A percentile compares a stretch with the other conserved stretches of the same genome.
phyloP scores from a whole-genome alignment of 345 rosid species.

The Brassica incana region DNA sequence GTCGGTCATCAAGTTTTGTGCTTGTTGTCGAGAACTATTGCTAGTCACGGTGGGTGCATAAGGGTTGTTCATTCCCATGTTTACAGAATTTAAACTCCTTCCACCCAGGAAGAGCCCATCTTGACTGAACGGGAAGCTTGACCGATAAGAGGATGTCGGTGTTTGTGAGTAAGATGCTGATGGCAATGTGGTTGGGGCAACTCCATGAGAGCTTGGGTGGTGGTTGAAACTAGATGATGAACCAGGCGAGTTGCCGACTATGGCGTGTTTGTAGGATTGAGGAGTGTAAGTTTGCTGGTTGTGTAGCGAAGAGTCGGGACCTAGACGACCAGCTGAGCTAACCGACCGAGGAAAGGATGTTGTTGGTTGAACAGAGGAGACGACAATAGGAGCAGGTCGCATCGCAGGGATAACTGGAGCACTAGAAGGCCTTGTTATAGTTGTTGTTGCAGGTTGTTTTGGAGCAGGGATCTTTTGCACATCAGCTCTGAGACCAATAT shows the following conservation, averaged over 20 bases:
- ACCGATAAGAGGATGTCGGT: conserved; percentile 47
- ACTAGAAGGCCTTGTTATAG: conserved; percentile 85
- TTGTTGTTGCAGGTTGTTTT: conserved; percentile 48
- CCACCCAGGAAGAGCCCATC: conserved; percentile 53
- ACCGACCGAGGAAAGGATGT: conserved; percentile 73
- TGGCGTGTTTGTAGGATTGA: conserved; percentile 79
- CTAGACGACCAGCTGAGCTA: conserved; percentile 81
- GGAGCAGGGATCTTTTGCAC: conserved; percentile 45
- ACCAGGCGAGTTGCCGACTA: conserved; percentile 61
- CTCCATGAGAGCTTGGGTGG: conserved; percentile 9
- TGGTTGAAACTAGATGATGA: conserved; percentile 50
- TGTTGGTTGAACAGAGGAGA: conserved; percentile 58
- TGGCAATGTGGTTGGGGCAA: conserved; percentile 40
- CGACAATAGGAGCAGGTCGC: conserved; percentile 49
- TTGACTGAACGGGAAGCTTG: conserved; percentile 55
- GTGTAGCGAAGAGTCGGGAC: conserved; percentile 58
- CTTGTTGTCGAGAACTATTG: conserved; percentile 43
- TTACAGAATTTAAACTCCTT: conserved; percentile 25
- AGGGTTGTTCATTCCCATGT: conserved; percentile 28
- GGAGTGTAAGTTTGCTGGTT: conserved; percentile 61
- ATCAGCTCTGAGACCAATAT: conserved; percentile 46
- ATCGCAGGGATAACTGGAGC: conserved; percentile 74
- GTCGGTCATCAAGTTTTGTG: conserved; percentile 56
- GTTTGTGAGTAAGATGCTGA: conserved; percentile 45
- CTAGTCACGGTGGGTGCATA: conserved; percentile 5